Conservation (phyloP, 2,329 filamentous ascomycete species). For the Sporothrix pseudoabietina region DNA sequence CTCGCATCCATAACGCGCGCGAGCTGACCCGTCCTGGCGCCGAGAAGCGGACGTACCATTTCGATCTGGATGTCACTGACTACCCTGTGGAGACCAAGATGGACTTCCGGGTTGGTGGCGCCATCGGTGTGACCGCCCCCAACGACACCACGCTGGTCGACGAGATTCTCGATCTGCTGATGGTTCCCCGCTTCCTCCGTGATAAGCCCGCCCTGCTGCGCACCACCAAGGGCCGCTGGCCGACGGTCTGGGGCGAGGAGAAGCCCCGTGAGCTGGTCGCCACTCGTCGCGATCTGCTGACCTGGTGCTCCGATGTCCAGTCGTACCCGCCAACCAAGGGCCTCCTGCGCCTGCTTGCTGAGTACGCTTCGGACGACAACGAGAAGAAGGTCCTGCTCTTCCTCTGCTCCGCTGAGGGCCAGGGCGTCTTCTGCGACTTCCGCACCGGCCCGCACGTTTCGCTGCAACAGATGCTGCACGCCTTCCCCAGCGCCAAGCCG, state of each 20-base stretch:
- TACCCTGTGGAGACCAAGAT: constrained; percentile 80
- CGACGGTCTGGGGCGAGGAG: constrained; percentile 96
- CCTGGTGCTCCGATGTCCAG: constrained; percentile 93
- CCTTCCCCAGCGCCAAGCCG: constrained; percentile 89
- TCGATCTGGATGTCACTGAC: constrained; percentile 93
- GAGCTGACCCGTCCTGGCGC: constrained; percentile 86
- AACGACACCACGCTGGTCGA: constrained; percentile 79
- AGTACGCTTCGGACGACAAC: constrained; percentile 75
- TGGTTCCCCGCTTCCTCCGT: constrained; percentile 78
- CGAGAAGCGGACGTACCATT: constrained; percentile 96
- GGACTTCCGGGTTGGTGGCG: constrained; percentile 95
- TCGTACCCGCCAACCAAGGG: constrained; percentile 89
- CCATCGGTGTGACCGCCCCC: constrained; percentile 88
- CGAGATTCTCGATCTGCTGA: constrained; percentile 77
- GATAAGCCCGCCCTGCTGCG: constrained; percentile 80
- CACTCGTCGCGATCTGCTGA: constrained; percentile 86
- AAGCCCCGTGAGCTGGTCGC: constrained; percentile 81
- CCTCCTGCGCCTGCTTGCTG: constrained; percentile 80
- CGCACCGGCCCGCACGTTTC: constrained; percentile 86
- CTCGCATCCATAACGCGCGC: constrained; percentile 80
- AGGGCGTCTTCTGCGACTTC: constrained; percentile 90
- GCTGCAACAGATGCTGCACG: constrained; percentile 80
- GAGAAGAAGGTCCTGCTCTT: constrained; percentile 89
- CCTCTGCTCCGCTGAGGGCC: constrained; percentile 85
- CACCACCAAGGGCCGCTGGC: constrained; percentile 84